A percentile compares a stretch with the other conserved stretches of the same genome.
These are phyloP conservation scores for Dactylonectria estremocensis DNA, from an alignment of 2,329 filamentous ascomycete genomes.

Conservation along the genomic window DNA sequence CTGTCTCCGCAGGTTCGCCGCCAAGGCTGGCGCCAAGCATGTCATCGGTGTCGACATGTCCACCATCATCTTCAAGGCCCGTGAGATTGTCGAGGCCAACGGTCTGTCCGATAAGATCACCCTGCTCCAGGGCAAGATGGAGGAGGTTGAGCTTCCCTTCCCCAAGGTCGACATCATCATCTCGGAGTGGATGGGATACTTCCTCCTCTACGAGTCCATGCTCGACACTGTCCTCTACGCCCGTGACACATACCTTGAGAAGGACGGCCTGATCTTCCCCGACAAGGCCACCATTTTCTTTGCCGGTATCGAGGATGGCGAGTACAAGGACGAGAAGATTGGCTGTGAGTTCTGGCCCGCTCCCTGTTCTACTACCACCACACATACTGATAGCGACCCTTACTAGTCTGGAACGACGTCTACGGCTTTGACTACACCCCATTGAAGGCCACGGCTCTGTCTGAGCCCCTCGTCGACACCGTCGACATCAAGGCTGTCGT, in stretches of 20 bases:
- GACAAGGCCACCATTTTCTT: slow-evolving; percentile 99
- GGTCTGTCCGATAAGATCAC: slow-evolving; percentile 97
- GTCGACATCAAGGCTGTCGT: slow-evolving; percentile 98
- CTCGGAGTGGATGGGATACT: slow-evolving; percentile 99
- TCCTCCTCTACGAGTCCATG: slow-evolving; percentile 99
- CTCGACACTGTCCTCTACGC: slow-evolving; percentile 98
- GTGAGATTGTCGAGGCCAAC: slow-evolving; percentile 93
- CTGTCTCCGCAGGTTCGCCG: slow-evolving; percentile 83
- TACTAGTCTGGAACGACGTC: slow-evolving; percentile 96
- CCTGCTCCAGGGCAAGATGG: slow-evolving; percentile 99
- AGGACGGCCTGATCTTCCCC: slow-evolving; percentile 95
- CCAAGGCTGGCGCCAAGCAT: slow-evolving; percentile 96
- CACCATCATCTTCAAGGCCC: slow-evolving; percentile 98
- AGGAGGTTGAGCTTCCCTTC: slow-evolving; percentile 94
- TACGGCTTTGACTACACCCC: slow-evolving; percentile 98
- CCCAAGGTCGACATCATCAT: slow-evolving; percentile 99
- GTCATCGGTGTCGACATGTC: slow-evolving; percentile 99
- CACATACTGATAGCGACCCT: slow-evolving; percentile 15
- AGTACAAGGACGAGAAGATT: slow-evolving; percentile 99
- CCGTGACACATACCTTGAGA: slow-evolving; percentile 89
- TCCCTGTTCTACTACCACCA: not conserved
- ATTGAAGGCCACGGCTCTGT: slow-evolving; percentile 92
- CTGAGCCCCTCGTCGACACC: slow-evolving; percentile 96
- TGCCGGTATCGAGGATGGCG: slow-evolving; percentile 97
- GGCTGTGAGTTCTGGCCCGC: slow-evolving; percentile 79